Evolutionary conservation across 140 eudicot genomes (phyloP).

Genomic region (Erigeron philadelphicus): DNA sequence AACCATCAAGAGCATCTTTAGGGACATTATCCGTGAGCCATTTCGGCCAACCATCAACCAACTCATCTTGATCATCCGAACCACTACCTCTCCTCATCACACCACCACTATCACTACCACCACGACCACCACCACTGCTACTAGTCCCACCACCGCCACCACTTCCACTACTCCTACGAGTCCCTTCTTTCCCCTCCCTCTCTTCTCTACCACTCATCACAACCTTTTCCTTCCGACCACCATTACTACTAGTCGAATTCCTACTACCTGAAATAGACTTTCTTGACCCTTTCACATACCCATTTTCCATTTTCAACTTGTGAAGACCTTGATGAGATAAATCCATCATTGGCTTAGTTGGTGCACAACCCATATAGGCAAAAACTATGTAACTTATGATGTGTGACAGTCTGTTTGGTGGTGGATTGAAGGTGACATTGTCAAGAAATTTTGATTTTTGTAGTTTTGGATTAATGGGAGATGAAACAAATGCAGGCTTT

Average conservation of each 20-base stretch:
- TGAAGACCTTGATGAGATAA: conserved; percentile 43
- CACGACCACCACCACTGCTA: conserved; percentile 24
- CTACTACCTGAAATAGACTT: conserved; percentile 29
- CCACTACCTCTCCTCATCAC: conserved; percentile 13
- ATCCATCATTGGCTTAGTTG: conserved; percentile 46
- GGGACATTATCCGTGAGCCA: conserved; percentile 71
- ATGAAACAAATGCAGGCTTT: conserved; percentile 32
- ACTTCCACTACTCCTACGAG: conserved; percentile 12
- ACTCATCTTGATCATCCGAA: conserved; percentile 33
- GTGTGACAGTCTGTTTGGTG: conserved; percentile 35
- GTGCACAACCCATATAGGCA: conserved; percentile 58
- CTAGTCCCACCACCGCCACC: conserved; percentile 22
- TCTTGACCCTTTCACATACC: conserved; percentile 45
- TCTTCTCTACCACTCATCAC: conserved; percentile 17
- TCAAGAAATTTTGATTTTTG: conserved; percentile 28
- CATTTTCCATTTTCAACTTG: conserved; percentile 53
- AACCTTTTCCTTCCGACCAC: conserved; percentile 36
- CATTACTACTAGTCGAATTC: conserved; percentile 22
- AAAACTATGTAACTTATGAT: conserved; percentile 30
- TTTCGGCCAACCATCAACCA: conserved; percentile 76
- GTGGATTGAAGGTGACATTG: conserved; percentile 37
- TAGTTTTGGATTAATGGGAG: conserved; percentile 19
- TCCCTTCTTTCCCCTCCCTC: not conserved
- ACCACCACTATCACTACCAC: conserved; percentile 25
- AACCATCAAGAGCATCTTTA: conserved; percentile 47